Conservation (phyloP, 2,329 filamentous ascomycete species). For the Venturia nashicola region DNA sequence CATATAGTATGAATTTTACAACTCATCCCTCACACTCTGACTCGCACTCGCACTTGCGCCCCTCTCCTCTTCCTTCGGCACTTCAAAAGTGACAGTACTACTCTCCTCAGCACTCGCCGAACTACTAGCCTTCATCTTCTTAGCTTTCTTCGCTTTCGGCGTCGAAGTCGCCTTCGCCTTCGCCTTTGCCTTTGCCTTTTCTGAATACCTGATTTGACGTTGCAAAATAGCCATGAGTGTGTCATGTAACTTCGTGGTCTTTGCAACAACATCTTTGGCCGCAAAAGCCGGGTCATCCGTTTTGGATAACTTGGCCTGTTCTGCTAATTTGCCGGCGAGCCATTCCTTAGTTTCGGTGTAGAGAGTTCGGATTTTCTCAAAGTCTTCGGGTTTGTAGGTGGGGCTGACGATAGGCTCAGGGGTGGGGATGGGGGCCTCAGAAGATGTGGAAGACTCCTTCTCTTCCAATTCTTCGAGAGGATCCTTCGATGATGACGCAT, state of each 20-base stretch:
- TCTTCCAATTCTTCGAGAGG: conserved; percentile 67
- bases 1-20: neutral
- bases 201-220: conserved; percentile 47
- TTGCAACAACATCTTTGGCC: conserved; percentile 56
- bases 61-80: neutral
- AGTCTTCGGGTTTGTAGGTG: conserved; percentile 57
- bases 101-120: conserved; percentile 19
- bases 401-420: conserved; percentile 46
- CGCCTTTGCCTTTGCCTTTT: conserved; percentile 26
- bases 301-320: conserved; percentile 56
- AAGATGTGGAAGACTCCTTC: conserved; percentile 38
- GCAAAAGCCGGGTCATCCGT: conserved; percentile 66
- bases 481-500: conserved; percentile 29
- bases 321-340: conserved; percentile 58
- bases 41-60: neutral
- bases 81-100: conserved; percentile 7
- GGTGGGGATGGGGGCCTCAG: conserved; percentile 25
- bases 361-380: conserved; percentile 50
- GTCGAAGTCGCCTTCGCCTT: conserved; percentile 20
- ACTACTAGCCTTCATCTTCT: conserved; percentile 17
- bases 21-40: neutral
- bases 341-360: conserved; percentile 55
- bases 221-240: conserved; percentile 57
- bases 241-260: conserved; percentile 60
- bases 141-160: conserved; percentile 14